Conservation (phyloP, 73 alveolate genomes). For the Uronychia binucleata region DNA sequence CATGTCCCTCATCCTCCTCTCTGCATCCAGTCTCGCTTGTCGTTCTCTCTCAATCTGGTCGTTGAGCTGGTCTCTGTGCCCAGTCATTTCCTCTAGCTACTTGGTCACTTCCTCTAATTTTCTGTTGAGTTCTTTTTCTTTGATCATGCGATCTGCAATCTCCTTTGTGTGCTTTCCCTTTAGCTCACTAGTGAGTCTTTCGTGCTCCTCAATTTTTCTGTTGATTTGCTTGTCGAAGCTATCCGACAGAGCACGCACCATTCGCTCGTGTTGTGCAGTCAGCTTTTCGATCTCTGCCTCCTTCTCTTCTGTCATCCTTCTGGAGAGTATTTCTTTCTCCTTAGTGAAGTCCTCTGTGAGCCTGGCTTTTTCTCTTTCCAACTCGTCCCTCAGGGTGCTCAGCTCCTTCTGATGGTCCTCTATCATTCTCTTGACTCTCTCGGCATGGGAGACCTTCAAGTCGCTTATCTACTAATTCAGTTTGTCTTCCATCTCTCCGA, state of each 20-base stretch:
- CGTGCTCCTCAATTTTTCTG: conserved; percentile 33
- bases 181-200: not conserved
- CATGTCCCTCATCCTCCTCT: conserved; percentile 4
- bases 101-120: conserved; percentile 26
- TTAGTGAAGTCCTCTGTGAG: conserved; percentile 19
- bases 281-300: conserved; percentile 24
- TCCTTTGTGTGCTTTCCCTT: conserved; percentile 23
- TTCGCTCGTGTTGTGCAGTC: conserved; percentile 10
- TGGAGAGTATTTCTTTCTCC: not conserved
- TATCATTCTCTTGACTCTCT: conserved; percentile 16
- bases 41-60: conserved; percentile 21
- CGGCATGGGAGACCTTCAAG: not conserved
- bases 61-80: not conserved
- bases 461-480: not conserved
- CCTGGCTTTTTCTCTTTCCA: conserved; percentile 7
- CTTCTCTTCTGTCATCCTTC: conserved; percentile 18
- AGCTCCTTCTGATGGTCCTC: conserved; percentile 39
- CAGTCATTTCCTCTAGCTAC: not conserved
- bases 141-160: conserved; percentile 4
- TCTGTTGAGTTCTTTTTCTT: conserved; percentile 13
- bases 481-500: not conserved
- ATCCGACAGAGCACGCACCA: conserved; percentile 2
- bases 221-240: not conserved
- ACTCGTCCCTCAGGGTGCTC: conserved; percentile 29
- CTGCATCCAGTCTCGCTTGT: not conserved